A percentile compares a stretch with the other conserved stretches of the same genome.
These are phyloP conservation scores for Apium graveolens DNA, from an alignment of 129 eudicot genomes.

Conservation along the genomic window DNA sequence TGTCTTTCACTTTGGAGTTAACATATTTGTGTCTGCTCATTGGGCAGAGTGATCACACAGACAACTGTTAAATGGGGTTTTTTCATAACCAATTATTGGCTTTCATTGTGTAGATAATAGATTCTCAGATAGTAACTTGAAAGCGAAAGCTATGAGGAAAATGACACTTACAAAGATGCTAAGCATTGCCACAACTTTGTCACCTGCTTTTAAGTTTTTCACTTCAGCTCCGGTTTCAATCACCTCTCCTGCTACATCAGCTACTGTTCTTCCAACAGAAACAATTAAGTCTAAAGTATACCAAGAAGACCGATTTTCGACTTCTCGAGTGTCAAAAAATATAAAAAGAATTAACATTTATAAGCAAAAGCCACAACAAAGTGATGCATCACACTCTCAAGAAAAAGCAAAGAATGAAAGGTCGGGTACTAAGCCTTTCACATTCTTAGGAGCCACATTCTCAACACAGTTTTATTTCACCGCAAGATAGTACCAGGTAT, in stretches of 20 bases:
- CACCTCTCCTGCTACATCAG: conserved; percentile 30
- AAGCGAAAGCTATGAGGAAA: neutral
- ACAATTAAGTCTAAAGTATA: neutral
- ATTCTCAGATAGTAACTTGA: neutral
- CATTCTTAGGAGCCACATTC: neutral
- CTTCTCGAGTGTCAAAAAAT: neutral
- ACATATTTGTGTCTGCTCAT: neutral
- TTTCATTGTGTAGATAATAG: neutral
- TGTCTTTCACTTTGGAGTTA: neutral
- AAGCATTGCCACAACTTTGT: conserved; percentile 29
- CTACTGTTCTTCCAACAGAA: conserved; percentile 16
- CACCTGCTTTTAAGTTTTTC: conserved; percentile 26
- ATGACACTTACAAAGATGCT: conserved; percentile 15
- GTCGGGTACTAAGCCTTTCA: neutral
- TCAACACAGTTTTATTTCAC: neutral
- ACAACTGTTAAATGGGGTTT: neutral
- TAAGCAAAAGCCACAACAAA: neutral
- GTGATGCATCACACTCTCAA: neutral
- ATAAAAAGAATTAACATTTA: neutral
- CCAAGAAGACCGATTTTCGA: neutral
- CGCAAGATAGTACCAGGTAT: neutral
- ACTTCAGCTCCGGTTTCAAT: conserved; percentile 23
- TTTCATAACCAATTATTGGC: neutral
- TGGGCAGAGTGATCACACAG: neutral
- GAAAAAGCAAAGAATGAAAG: neutral